Evolutionary conservation across 768 basidiomycete genomes (phyloP).

Genomic region (Exsudoporus frostii): DNA sequence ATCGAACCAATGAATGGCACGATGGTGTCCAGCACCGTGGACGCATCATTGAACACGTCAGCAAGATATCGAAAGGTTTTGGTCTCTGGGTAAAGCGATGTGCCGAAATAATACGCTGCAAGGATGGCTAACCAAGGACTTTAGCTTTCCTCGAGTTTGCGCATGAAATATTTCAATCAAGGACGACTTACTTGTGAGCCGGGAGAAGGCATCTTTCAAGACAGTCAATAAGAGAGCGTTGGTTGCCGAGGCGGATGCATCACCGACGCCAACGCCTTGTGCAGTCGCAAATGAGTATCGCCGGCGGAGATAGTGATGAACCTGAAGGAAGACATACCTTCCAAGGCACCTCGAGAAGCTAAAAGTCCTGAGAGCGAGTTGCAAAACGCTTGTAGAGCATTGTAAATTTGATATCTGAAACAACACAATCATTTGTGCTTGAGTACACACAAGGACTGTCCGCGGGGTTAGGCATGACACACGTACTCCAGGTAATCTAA

Average conservation of each 20-base stretch:
- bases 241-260: slow-evolving; percentile 62
- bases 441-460: slow-evolving; percentile 5
- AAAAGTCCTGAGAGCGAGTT: slow-evolving; percentile 61
- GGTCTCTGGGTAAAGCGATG: slow-evolving; percentile 64
- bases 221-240: slow-evolving; percentile 61
- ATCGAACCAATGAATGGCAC: slow-evolving; percentile 49
- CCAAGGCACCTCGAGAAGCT: slow-evolving; percentile 63
- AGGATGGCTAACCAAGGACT: slow-evolving; percentile 48
- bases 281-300: not conserved
- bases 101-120: slow-evolving; percentile 59
- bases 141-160: not conserved
- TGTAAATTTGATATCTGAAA: slow-evolving; percentile 61
- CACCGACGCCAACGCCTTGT: slow-evolving; percentile 66
- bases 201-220: slow-evolving; percentile 62
- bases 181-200: slow-evolving; percentile 53
- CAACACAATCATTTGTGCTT: not conserved
- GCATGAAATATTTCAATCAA: not conserved
- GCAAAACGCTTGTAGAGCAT: slow-evolving; percentile 67
- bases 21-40: slow-evolving; percentile 57
- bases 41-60: slow-evolving; percentile 61
- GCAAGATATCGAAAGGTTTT: slow-evolving; percentile 68
- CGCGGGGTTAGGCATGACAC: not conserved
- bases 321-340: slow-evolving; percentile 45
- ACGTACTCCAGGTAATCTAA: slow-evolving; percentile 56
- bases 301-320: not conserved